Base-by-base conservation (phyloP, 768 basidiomycete species). In the Lactarius tabidus region DNA sequence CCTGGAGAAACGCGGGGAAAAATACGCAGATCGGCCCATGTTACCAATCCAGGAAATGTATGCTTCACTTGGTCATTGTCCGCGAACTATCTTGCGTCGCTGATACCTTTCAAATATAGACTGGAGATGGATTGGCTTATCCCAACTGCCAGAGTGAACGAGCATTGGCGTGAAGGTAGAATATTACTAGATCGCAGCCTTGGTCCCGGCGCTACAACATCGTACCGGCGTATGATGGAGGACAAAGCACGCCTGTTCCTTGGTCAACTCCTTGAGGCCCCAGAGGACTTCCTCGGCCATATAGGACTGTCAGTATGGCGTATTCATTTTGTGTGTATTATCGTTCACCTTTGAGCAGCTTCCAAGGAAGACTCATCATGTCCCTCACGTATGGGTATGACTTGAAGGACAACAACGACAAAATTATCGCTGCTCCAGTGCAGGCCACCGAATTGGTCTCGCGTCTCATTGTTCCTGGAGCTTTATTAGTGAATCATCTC, bases 331-430 rank as follows among this genome's bases (percentile, higher is more conserved):
- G 39, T 33, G 17, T 35, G 12, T 41, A 35, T 8, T 3, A 6
- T 1, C 1, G 15, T 35, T 48, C 48, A 51, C 17, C 23, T 6
- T 35, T 14, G n/a, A 31, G 5, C 14, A 64, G 63, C 10, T 20
- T 64, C n/a, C 63, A 64, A 43, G 63, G 58, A 48, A 59, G 35
- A 18, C 28, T 64, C 2, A 7, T 64, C 18, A 59, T 59, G 58
- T 41, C 63, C 15, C 52, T 64, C 33, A 55, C 58, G 15, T 64
- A 59, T 29, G 63, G 63, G 26, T 64, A 64, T 35, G 58, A 64
- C 28, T 33, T 64, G 3, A 31, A 45, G 10, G 26, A 43, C 0
- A 33, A 33, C 7, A 41, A 59, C 31, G n/a, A 59, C 9, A 3
- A 28, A 9, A 59, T 64, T 17, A 23, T 64, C 20, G 26, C 6